These are phyloP conservation scores for Phytopythium kandeliae DNA, from an alignment of 352 stramenopile species.

Conservation along the genomic window DNA sequence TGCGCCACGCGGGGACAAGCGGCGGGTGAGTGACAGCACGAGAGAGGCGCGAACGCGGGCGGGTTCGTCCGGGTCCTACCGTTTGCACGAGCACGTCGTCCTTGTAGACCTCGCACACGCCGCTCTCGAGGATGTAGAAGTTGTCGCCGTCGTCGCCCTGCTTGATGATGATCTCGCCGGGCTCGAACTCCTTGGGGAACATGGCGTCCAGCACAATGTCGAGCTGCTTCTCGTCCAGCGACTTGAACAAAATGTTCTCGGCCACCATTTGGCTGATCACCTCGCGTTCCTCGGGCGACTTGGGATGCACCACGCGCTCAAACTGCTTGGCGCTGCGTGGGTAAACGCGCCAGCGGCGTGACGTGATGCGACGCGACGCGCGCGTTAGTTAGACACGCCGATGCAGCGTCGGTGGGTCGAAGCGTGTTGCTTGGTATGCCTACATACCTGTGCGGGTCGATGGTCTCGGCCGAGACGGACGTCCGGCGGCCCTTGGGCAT, in stretches of 20 bases:
- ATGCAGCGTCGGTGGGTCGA: too few species aligned
- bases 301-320: constrained; percentile 77
- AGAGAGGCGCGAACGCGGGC: too few species aligned
- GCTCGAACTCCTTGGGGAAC: constrained; percentile 81
- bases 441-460: constrained; percentile 66
- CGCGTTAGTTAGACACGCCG: too few species aligned
- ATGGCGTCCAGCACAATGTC: constrained; percentile 85
- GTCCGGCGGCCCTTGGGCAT: constrained; percentile 81
- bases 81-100: constrained; percentile 81
- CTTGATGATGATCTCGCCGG: constrained; percentile 80
- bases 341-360: too few species aligned
- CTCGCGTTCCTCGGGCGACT: constrained; percentile 73
- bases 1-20: constrained; percentile 13
- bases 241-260: constrained; percentile 90
- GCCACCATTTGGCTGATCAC: constrained; percentile 77
- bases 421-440: too few species aligned
- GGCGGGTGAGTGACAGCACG: background rate
- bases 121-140: constrained; percentile 95
- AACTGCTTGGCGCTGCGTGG: constrained; percentile 69
- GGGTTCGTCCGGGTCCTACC: constrained; percentile 29
- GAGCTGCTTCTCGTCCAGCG: constrained; percentile 84
- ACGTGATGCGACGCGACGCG: background rate
- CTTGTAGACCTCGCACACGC: constrained; percentile 89
- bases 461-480: constrained; percentile 85
- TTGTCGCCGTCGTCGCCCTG: constrained; percentile 90